phyloP scores from a whole-genome alignment of 192 early-diverging fungal genomes.

The Coemansia sp. region DNA sequence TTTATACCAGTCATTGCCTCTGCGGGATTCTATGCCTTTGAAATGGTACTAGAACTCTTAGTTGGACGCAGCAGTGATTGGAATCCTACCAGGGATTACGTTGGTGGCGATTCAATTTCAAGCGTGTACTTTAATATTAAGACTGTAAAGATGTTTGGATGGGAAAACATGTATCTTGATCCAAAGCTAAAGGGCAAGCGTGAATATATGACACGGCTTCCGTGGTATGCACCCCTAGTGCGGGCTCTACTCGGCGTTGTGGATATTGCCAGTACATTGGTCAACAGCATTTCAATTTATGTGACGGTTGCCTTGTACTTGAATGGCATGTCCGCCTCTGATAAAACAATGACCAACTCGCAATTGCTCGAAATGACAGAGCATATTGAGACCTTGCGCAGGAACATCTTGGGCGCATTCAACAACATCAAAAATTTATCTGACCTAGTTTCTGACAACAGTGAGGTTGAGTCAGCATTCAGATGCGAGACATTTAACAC shows the following conservation, averaged over 20 bases:
- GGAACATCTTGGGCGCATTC: background rate
- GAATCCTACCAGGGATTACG: background rate
- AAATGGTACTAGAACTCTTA: background rate
- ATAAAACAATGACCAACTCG: background rate
- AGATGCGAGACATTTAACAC: background rate
- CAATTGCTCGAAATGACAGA: constrained; percentile 5
- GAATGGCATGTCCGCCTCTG: background rate
- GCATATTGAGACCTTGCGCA: background rate
- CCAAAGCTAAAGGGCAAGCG: background rate
- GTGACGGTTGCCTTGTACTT: background rate
- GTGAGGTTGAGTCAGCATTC: background rate
- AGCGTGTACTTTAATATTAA: background rate
- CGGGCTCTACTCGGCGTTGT: background rate
- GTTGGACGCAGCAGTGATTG: background rate
- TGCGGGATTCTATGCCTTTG: background rate
- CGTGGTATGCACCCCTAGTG: constrained; percentile 11
- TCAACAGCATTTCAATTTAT: background rate
- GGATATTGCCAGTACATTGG: background rate
- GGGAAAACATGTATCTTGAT: constrained; percentile 9
- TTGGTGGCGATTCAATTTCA: background rate
- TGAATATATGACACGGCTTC: background rate
- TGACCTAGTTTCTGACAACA: background rate
- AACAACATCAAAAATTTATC: background rate
- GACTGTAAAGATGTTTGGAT: constrained; percentile 12
- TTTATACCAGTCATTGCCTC: background rate